These are phyloP conservation scores for Strobilomyces echinocephalus DNA, from an alignment of 768 basidiomycete genomes.

Conservation along the genomic window DNA sequence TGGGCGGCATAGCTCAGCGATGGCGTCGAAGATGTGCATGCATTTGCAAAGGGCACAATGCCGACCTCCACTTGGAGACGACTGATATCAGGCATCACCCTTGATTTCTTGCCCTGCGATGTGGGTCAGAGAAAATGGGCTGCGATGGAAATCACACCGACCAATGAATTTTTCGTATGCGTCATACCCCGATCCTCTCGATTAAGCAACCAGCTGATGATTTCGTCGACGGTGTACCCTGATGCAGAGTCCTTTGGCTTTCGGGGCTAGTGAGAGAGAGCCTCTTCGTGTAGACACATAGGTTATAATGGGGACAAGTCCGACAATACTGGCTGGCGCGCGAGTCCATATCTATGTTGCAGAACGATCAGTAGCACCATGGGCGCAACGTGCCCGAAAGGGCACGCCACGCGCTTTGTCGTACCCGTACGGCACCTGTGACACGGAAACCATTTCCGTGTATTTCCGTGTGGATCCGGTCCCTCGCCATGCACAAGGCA, in stretches of 20 bases:
- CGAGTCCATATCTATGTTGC: no score
- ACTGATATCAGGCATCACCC: conserved; percentile 89
- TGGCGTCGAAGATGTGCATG: conserved; percentile 87
- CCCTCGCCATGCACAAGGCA: no score
- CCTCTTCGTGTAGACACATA: no score
- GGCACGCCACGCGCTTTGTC: no score
- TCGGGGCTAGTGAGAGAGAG: conserved; percentile 18
- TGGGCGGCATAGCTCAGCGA: conserved; percentile 77
- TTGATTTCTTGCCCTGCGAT: conserved; percentile 93
- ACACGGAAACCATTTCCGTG: no score
- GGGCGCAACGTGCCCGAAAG: no score
- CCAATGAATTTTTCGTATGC: conserved; percentile 85
- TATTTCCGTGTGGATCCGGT: no score
- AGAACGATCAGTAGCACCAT: no score
- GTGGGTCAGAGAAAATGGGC: neutral
- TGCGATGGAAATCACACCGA: conserved; percentile 32
- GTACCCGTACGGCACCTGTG: no score
- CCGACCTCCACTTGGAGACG: conserved; percentile 92
- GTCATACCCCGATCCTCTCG: conserved; percentile 78
- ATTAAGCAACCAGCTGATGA: conserved; percentile 85
- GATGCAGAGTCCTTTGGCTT: conserved; percentile 34
- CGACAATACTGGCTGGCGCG: no score
- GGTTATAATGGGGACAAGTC: no score
- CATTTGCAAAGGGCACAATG: conserved; percentile 90
- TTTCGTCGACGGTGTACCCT: conserved; percentile 86